phyloP scores from a whole-genome alignment of 371 early-diverging fungal genomes.

The Mucor irregularis region DNA sequence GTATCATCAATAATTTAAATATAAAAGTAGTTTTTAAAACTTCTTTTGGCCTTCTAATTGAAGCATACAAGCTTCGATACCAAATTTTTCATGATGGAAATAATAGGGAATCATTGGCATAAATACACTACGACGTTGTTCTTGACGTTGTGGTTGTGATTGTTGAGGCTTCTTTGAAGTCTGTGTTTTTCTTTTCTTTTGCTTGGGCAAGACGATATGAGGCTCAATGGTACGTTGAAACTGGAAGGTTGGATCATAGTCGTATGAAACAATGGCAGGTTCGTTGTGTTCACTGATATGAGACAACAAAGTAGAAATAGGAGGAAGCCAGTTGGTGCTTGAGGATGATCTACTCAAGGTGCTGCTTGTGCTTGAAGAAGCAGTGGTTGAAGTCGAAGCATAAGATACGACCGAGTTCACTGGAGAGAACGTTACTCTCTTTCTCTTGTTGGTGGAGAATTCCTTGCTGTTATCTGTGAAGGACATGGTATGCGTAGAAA shows the following conservation, averaged over 20 bases:
- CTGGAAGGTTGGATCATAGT: neutral
- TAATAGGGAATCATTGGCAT: conserved; percentile 23
- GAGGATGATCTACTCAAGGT: too few species aligned
- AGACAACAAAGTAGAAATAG: conserved; percentile 6
- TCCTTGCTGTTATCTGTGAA: too few species aligned
- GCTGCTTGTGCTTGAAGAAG: too few species aligned
- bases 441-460: too few species aligned
- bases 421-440: neutral
- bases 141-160: neutral
- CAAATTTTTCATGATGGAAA: conserved; percentile 25
- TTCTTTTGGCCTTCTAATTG: conserved; percentile 8
- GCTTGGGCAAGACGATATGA: too few species aligned
- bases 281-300: neutral
- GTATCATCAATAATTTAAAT: neutral
- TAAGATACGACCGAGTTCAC: neutral
- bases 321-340: conserved; percentile 5
- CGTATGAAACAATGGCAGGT: neutral
- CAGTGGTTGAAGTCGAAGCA: neutral
- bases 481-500: neutral
- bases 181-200: too few species aligned
- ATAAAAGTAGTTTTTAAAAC: neutral
- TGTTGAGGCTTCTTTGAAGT: too few species aligned
- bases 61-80: conserved; percentile 25
- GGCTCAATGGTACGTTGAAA: neutral
- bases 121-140: neutral